These are phyloP conservation scores for Phlyctochytrium arcticum DNA, from an alignment of 192 early-diverging fungal genomes.

Conservation along the genomic window DNA sequence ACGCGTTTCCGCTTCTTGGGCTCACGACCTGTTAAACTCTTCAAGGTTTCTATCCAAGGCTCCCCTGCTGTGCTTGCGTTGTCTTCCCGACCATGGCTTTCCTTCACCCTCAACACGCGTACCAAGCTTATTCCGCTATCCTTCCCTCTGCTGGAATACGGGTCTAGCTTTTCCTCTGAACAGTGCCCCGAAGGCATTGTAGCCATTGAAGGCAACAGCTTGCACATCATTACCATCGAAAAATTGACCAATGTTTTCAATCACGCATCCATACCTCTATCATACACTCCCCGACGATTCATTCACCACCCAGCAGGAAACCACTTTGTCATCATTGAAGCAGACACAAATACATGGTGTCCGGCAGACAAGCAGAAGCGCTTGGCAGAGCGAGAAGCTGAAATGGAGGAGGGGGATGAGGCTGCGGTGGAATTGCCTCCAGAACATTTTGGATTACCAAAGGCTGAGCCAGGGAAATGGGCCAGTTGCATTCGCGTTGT, in stretches of 20 bases:
- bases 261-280: slow-evolving; percentile 76
- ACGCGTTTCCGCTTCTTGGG: slow-evolving; percentile 84
- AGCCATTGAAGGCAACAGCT: slow-evolving; percentile 75
- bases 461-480: slow-evolving; percentile 72
- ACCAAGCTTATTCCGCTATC: slow-evolving; percentile 75
- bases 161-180: slow-evolving; percentile 75
- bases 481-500: slow-evolving; percentile 77
- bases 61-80: slow-evolving; percentile 76
- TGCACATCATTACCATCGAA: slow-evolving; percentile 80
- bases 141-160: slow-evolving; percentile 68
- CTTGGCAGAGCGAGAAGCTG: background rate
- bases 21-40: slow-evolving; percentile 76
- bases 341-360: slow-evolving; percentile 75
- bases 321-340: slow-evolving; percentile 86
- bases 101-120: slow-evolving; percentile 71
- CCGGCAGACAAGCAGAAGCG: slow-evolving; percentile 55
- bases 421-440: slow-evolving; percentile 51
- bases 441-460: slow-evolving; percentile 77
- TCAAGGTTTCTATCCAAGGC: slow-evolving; percentile 63
- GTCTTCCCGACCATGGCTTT: slow-evolving; percentile 84
- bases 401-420: slow-evolving; percentile 51
- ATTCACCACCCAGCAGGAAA: slow-evolving; percentile 66
- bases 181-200: slow-evolving; percentile 88
- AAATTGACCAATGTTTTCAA: slow-evolving; percentile 79
- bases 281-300: slow-evolving; percentile 84